Evolutionary conservation across 202 grass and related monocot species (phyloP).

Genomic region (Dendrocalamus latiflorus): DNA sequence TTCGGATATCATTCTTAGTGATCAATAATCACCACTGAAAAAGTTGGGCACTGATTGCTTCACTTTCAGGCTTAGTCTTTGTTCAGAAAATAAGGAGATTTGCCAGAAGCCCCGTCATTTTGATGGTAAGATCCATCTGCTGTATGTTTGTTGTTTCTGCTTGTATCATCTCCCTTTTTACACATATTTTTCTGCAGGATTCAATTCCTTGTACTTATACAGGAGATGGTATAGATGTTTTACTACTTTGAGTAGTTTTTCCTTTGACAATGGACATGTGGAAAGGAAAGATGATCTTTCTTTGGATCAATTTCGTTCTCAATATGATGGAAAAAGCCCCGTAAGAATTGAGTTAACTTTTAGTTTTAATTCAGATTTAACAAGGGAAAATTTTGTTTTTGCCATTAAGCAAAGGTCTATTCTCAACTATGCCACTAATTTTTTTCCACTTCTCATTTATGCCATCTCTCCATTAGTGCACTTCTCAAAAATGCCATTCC

Average conservation of each 20-base stretch:
- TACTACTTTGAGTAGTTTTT: conserved; percentile 70
- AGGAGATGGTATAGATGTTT: conserved; percentile 96
- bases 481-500: too few relatives aligned
- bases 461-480: too few relatives aligned
- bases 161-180: conserved; percentile 14
- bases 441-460: too few relatives aligned
- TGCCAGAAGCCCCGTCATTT: conserved; percentile 60
- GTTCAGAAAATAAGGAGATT: conserved; percentile 39
- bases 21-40: background rate
- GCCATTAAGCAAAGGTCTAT: too few relatives aligned
- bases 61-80: conserved; percentile 66
- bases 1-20: background rate
- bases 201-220: conserved; percentile 81
- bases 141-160: conserved; percentile 19
- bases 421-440: too few relatives aligned
- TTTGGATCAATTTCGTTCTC: too few relatives aligned
- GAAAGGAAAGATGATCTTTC: too few relatives aligned
- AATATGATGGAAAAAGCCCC: conserved; percentile 64
- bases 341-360: conserved; percentile 43
- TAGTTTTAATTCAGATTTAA: background rate
- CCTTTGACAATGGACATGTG: too few relatives aligned
- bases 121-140: conserved; percentile 56
- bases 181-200: conserved; percentile 55
- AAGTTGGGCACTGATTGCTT: conserved; percentile 2
- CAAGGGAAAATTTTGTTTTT: too few relatives aligned